Conservation (phyloP, 305 asterid genomes). For the Rubia tinctorum region DNA sequence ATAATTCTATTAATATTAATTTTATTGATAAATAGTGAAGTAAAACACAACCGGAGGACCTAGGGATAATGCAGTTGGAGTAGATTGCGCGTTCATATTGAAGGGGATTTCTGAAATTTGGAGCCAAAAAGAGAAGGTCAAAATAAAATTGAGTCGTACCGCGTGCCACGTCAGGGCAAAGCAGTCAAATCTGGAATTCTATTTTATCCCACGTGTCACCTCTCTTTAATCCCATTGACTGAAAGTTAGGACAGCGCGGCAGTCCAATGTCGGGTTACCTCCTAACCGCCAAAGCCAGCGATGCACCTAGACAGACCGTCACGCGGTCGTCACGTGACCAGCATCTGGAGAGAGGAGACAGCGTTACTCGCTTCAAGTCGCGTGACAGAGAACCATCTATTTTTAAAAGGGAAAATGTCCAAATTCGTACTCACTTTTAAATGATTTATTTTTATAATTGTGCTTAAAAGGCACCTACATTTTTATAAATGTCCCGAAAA, state of each 20-base stretch:
- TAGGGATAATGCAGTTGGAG: no score
- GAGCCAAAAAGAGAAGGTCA: not conserved
- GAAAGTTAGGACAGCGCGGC: not conserved
- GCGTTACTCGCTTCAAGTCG: not conserved
- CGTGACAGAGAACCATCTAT: not conserved
- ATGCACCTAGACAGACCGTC: slow-evolving; percentile 6
- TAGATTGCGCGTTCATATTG: slow-evolving; percentile 3
- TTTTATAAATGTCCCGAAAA: no score
- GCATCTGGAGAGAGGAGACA: no score
- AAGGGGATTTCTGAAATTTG: not conserved
- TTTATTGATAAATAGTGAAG: no score
- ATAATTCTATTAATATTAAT: no score
- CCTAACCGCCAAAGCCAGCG: not conserved
- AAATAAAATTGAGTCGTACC: slow-evolving; percentile 15
- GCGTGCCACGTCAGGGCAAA: slow-evolving; percentile 40
- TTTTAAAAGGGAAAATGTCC: no score
- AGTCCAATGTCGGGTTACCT: not conserved
- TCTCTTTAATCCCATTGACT: not conserved
- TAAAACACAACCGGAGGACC: no score
- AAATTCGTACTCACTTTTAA: no score
- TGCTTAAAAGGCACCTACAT: no score
- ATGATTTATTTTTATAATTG: no score
- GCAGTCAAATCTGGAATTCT: slow-evolving; percentile 13
- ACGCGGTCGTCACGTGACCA: slow-evolving; percentile 30
- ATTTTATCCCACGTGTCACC: slow-evolving; percentile 15